Evolutionary conservation across 2,329 filamentous ascomycete species (phyloP).

Genomic region (Aureobasidium leucospermi): DNA sequence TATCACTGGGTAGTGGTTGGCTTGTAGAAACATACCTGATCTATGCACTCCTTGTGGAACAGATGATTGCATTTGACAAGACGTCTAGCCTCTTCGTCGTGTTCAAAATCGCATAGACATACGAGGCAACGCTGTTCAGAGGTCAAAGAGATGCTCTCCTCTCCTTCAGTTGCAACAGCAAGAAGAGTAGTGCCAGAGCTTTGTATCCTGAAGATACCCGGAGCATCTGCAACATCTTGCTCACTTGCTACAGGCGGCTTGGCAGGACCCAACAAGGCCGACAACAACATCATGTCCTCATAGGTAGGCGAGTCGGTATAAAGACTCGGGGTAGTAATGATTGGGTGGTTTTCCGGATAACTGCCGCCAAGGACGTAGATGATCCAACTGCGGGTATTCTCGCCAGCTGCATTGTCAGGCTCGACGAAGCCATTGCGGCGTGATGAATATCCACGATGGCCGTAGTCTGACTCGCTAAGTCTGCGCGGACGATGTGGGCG

Average conservation of each 20-base stretch:
- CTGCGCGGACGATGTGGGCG: conserved; percentile 45
- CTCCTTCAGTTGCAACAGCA: conserved; percentile 24
- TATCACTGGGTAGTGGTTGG: background rate
- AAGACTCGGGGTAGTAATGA: conserved; percentile 60
- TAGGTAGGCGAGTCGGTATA: conserved; percentile 66
- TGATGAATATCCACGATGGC: conserved; percentile 28
- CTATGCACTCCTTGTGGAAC: conserved; percentile 63
- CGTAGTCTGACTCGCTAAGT: conserved; percentile 53
- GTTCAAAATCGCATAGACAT: conserved; percentile 59
- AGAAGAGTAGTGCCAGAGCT: conserved; percentile 22
- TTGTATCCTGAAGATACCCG: conserved; percentile 52
- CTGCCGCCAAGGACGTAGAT: conserved; percentile 66
- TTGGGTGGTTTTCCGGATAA: conserved; percentile 62
- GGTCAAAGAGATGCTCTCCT: conserved; percentile 26
- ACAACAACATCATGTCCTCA: conserved; percentile 64
- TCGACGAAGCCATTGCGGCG: conserved; percentile 58
- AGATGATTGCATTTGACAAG: conserved; percentile 58
- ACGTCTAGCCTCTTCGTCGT: conserved; percentile 52
- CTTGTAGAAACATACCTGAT: conserved; percentile 47
- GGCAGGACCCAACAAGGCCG: conserved; percentile 58
- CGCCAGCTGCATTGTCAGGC: conserved; percentile 48
- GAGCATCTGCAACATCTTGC: conserved; percentile 55
- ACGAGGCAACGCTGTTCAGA: conserved; percentile 53
- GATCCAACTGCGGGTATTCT: conserved; percentile 58
- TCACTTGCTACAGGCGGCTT: conserved; percentile 62